Evolutionary conservation across 768 basidiomycete genomes (phyloP), one percentile per base, ranked within the genome.

Genomic region (Dentipellis sp.): DNA sequence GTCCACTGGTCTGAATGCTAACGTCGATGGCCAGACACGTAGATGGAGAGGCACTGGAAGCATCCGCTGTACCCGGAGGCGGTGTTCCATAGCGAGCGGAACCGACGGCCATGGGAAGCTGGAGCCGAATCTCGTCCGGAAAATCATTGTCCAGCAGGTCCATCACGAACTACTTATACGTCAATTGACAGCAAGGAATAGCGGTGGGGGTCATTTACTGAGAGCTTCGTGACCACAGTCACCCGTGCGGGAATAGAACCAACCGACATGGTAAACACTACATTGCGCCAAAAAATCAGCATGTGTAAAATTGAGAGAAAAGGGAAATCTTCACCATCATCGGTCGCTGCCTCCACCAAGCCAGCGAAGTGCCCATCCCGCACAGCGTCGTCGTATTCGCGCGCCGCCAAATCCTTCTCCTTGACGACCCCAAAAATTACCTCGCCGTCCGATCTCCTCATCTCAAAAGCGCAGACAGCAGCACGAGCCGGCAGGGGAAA

Each of bases 251-350:
- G 77, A 52, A 83, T 73, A 0, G 76, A 75, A 9, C 82, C 82
- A 4, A 83, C 61, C 2, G 81, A 83, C 39, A 83, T 78, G 0
- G 75, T 78, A 61, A 83, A 82, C 52, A 80, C 82, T 83, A 46
- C 0, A 47, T 7, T 12, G 29, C n/a, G 50, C 36, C 16, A 52
- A 4, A n/a, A n/a, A 29, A 10, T 39, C 29, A 29, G 29, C n/a
- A 34, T n/a, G 19, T 9, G 21, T n/a, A n/a, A 16, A n/a, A 39
- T 23, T 17, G 21, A 8, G 7, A 19, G 22, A 10, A 40, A 12
- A 12, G 1, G 40, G 10, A 16, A 14, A 14, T 19, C 64, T 78
- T 62, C 47, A 82, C 82, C 69, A 56, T 82, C 81, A 53, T 78
- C 77, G 0, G 76, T 72, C 2, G 77, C 78, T 60, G 71, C 73